These are phyloP conservation scores for Diplotaxis tenuifolia DNA, from an alignment of 345 rosid species.

Conservation along the genomic window DNA sequence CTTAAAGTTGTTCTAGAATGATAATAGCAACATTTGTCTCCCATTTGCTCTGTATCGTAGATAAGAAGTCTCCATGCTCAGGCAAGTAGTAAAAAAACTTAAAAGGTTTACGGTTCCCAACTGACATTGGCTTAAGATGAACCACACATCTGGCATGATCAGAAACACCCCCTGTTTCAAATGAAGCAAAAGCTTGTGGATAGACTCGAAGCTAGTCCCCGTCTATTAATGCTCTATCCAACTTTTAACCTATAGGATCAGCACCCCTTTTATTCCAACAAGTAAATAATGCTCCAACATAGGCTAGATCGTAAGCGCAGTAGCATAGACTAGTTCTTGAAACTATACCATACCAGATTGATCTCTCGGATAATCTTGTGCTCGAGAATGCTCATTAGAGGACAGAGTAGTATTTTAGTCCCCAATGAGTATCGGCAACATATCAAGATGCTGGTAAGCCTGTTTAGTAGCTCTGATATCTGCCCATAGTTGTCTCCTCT, in stretches of 20 bases:
- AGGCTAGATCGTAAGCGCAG: neutral
- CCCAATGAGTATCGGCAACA: neutral
- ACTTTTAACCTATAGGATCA: neutral
- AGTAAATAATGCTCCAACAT: neutral
- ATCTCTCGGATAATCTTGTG: neutral
- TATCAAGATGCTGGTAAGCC: neutral
- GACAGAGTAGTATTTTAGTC: neutral
- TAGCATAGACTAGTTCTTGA: neutral
- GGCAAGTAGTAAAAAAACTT: neutral
- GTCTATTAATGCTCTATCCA: neutral
- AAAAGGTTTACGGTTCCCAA: neutral
- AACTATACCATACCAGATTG: neutral
- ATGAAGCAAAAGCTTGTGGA: neutral
- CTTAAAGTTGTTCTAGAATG: no score
- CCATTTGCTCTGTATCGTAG: neutral
- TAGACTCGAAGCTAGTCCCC: neutral
- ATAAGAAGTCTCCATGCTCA: neutral
- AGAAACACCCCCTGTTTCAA: neutral
- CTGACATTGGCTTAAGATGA: neutral
- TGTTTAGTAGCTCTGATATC: neutral
- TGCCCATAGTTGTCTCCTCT: neutral
- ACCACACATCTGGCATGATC: neutral
- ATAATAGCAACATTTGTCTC: no score
- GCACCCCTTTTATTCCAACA: neutral
- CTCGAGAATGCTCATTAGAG: neutral